A percentile compares a stretch with the other conserved stretches of the same genome.
Conservation (phyloP, 495 filamentous ascomycete genomes). For the Penicillium arizonense region DNA sequence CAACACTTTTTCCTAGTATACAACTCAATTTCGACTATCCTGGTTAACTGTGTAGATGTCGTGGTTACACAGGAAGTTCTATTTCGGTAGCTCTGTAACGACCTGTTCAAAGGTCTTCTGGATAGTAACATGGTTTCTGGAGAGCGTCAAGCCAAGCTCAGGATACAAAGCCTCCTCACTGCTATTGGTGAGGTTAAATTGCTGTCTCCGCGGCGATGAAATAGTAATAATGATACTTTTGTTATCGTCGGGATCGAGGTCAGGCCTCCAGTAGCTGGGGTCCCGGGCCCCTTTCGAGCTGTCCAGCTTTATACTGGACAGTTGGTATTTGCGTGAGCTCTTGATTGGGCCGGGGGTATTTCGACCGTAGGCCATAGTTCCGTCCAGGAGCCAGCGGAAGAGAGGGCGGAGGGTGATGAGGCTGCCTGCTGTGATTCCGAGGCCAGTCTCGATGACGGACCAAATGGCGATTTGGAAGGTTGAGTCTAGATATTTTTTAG, state of each 20-base stretch:
- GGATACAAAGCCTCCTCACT: constrained; percentile 15
- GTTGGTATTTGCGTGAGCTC: neutral
- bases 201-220: neutral
- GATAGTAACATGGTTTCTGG: constrained; percentile 3
- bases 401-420: constrained; percentile 37
- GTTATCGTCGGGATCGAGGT: constrained; percentile 5
- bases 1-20: neutral
- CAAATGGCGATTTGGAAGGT: constrained; percentile 31
- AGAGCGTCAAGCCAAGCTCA: neutral
- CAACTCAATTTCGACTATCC: neutral
- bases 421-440: constrained; percentile 37
- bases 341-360: neutral
- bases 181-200: constrained; percentile 1
- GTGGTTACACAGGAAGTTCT: neutral
- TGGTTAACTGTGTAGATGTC: too few species aligned
- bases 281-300: neutral
- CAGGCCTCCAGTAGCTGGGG: constrained; percentile 13
- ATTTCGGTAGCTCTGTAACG: neutral
- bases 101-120: constrained; percentile 7
- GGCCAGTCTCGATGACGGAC: constrained; percentile 30
- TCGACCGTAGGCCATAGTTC: neutral
- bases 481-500: constrained; percentile 15
- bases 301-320: constrained; percentile 4
- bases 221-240: constrained; percentile 8
- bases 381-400: constrained; percentile 27